These are phyloP conservation scores for Fusarium liriodendri DNA, from an alignment of 2,329 filamentous ascomycete genomes.

Conservation along the genomic window DNA sequence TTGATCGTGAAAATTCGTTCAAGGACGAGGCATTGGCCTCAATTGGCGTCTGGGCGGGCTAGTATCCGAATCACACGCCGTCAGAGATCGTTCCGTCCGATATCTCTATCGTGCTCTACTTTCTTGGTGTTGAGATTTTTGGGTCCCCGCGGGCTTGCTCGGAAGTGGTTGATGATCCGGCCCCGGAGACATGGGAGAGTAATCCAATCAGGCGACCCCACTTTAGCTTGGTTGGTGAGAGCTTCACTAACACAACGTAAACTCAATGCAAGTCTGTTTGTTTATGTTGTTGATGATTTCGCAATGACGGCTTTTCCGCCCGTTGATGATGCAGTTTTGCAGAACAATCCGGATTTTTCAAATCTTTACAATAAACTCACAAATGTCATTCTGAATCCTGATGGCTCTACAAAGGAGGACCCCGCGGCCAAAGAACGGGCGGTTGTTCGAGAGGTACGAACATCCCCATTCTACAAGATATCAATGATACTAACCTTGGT, in stretches of 20 bases:
- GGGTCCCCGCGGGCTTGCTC: conserved; percentile 19
- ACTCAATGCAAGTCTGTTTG: not conserved
- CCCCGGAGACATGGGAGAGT: conserved; percentile 17
- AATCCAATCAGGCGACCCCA: conserved; percentile 51
- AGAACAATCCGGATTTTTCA: conserved; percentile 70
- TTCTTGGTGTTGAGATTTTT: conserved; percentile 41
- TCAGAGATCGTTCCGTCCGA: conserved; percentile 21
- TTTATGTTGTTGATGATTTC: conserved; percentile 5
- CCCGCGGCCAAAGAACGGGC: conserved; percentile 62
- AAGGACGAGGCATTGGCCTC: conserved; percentile 39
- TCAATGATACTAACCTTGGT: not conserved
- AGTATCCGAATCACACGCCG: conserved; percentile 21
- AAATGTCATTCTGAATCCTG: conserved; percentile 64
- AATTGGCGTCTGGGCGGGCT: conserved; percentile 28
- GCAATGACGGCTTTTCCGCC: conserved; percentile 65
- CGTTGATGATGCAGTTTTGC: conserved; percentile 64
- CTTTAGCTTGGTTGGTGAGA: conserved; percentile 18
- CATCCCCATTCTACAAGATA: not conserved
- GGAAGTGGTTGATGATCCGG: conserved; percentile 43
- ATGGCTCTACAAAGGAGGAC: conserved; percentile 68
- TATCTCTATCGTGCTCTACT: conserved; percentile 1
- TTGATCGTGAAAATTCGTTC: not conserved
- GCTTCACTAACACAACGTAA: conserved; percentile 16
- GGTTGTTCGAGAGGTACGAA: conserved; percentile 60
- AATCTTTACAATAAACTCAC: conserved; percentile 67